Percentiles rank a stretch among this genome's conserved stretches.
Evolutionary conservation across 805 yeast species (phyloP).

Genomic region (Saccharomycopsis sp.): DNA sequence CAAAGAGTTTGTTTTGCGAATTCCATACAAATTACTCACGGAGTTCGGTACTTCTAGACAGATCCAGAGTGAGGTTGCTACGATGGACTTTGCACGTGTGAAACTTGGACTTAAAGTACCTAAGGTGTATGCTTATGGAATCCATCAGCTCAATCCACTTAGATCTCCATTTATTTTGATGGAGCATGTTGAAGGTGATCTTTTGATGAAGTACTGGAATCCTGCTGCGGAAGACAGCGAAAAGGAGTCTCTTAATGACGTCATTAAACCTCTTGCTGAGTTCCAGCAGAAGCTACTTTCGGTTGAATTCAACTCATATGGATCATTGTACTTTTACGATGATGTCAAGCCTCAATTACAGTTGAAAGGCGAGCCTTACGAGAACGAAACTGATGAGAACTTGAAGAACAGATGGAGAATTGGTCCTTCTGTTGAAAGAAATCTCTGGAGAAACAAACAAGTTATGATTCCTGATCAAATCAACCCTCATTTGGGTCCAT

Average conservation of each 20-base stretch:
- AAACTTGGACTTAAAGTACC: slow-evolving; percentile 71
- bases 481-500: slow-evolving; percentile 66
- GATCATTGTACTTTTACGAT: slow-evolving; percentile 73
- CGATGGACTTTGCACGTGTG: slow-evolving; percentile 69
- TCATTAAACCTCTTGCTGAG: slow-evolving; percentile 68
- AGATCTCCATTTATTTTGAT: slow-evolving; percentile 71
- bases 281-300: slow-evolving; percentile 50
- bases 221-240: slow-evolving; percentile 62
- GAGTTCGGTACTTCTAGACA: slow-evolving; percentile 59
- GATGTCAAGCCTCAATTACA: slow-evolving; percentile 50
- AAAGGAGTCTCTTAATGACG: slow-evolving; percentile 46
- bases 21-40: slow-evolving; percentile 75
- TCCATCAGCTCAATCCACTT: slow-evolving; percentile 53
- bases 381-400: slow-evolving; percentile 51
- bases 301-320: slow-evolving; percentile 62
- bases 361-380: slow-evolving; percentile 36
- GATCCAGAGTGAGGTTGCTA: slow-evolving; percentile 86
- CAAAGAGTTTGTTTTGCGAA: slow-evolving; percentile 64
- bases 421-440: slow-evolving; percentile 83
- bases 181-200: slow-evolving; percentile 74
- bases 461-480: slow-evolving; percentile 45
- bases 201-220: slow-evolving; percentile 86
- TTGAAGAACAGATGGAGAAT: slow-evolving; percentile 73
- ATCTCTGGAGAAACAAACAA: slow-evolving; percentile 64
- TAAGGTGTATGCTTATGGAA: slow-evolving; percentile 60